phyloP scores from a whole-genome alignment of 352 stramenopile species.

The Phytophthora sansomeana region DNA sequence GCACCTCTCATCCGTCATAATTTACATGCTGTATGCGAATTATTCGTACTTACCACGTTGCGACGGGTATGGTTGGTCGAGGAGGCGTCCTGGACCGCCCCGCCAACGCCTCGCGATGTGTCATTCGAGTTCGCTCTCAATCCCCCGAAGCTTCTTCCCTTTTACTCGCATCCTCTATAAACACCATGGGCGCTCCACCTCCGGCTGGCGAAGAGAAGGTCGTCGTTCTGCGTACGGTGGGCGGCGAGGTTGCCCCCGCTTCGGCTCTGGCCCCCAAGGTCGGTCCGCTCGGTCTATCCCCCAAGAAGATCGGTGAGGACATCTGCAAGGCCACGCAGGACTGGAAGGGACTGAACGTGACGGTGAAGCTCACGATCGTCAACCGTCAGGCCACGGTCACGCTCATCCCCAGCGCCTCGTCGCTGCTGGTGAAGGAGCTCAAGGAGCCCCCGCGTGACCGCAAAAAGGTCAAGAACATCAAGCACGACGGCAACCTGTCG shows the following conservation, averaged over 20 bases:
- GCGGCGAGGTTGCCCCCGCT: slow-evolving; percentile 98
- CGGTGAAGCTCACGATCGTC: slow-evolving; percentile 99
- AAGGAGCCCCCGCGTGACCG: slow-evolving; percentile 99
- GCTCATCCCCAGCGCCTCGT: slow-evolving; percentile 98
- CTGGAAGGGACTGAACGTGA: slow-evolving; percentile 99
- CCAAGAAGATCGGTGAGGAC: slow-evolving; percentile 99
- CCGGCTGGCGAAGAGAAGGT: slow-evolving; percentile 90
- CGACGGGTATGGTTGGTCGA: slow-evolving; percentile 42
- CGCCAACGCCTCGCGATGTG: slow-evolving; percentile 2
- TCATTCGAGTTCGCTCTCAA: slow-evolving; percentile 51
- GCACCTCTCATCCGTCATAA: not conserved
- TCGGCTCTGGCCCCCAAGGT: slow-evolving; percentile 99
- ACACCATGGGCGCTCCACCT: slow-evolving; percentile 91
- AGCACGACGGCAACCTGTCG: slow-evolving; percentile 99
- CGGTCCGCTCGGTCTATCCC: slow-evolving; percentile 99
- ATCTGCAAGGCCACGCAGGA: slow-evolving; percentile 99
- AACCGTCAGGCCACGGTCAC: slow-evolving; percentile 98
- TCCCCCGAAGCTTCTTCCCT: slow-evolving; percentile 36
- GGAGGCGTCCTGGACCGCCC: slow-evolving; percentile 14
- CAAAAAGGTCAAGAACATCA: slow-evolving; percentile 99
- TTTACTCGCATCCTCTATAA: slow-evolving; percentile 88
- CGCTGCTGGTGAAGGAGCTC: slow-evolving; percentile 99
- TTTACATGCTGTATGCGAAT: not conserved
- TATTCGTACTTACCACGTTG: slow-evolving; percentile 29
- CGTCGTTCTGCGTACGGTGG: slow-evolving; percentile 99